These are phyloP conservation scores for Podaxis pistillaris DNA, from an alignment of 768 basidiomycete genomes.

Conservation along the genomic window DNA sequence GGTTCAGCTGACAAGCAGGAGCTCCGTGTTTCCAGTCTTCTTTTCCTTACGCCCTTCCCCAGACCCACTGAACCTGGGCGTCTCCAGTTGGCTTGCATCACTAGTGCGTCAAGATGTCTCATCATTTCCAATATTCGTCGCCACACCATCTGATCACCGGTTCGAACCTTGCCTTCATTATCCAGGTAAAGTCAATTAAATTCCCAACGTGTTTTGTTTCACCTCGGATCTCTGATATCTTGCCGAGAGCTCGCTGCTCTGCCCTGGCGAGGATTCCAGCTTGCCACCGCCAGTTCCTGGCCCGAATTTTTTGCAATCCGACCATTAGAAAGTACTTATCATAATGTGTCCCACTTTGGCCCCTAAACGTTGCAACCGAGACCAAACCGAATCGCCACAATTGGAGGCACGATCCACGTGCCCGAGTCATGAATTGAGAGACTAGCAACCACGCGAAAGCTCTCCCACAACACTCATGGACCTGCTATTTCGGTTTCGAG, in stretches of 20 bases:
- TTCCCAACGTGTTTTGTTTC: neutral
- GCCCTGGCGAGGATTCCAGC: neutral
- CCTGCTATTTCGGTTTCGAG: neutral
- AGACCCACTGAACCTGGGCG: neutral
- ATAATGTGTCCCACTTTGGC: neutral
- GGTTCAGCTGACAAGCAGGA: neutral
- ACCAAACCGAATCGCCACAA: neutral
- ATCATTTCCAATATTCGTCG: neutral
- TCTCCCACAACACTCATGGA: neutral
- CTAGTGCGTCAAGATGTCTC: neutral
- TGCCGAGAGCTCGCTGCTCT: neutral
- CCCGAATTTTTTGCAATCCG: neutral
- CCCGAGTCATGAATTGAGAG: neutral
- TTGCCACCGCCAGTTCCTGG: neutral
- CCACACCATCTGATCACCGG: slow-evolving; percentile 8
- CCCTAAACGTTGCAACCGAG: neutral
- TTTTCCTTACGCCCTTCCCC: neutral
- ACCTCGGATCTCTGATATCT: neutral
- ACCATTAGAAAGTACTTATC: neutral
- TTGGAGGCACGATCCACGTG: neutral
- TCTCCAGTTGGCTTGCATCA: neutral
- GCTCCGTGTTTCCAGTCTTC: neutral
- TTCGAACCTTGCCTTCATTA: neutral
- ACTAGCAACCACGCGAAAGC: neutral
- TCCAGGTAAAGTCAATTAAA: neutral